Conservation (phyloP, 2,329 filamentous ascomycete genomes). For the Akanthomyces uredinophilus region DNA sequence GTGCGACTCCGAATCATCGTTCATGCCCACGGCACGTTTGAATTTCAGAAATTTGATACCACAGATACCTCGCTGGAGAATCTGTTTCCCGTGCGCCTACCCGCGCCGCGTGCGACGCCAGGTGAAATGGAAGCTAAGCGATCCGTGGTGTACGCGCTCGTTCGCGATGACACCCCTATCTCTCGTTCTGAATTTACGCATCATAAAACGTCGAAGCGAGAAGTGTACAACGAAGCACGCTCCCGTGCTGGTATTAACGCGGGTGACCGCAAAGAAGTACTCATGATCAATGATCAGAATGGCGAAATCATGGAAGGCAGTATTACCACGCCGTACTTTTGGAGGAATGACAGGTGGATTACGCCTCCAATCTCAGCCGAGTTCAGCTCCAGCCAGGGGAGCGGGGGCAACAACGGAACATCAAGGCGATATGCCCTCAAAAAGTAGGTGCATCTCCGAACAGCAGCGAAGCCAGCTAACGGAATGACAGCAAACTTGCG, state of each 20-base stretch:
- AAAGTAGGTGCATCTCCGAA: constrained; percentile 37
- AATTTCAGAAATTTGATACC: constrained; percentile 34
- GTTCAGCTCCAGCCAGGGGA: constrained; percentile 38
- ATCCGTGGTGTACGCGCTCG: constrained; percentile 35
- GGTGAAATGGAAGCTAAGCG: constrained; percentile 23
- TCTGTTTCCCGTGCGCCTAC: constrained; percentile 53
- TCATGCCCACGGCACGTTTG: constrained; percentile 41
- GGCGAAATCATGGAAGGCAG: constrained; percentile 79
- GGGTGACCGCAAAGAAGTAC: constrained; percentile 60
- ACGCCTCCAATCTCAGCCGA: constrained; percentile 61
- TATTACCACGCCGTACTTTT: constrained; percentile 77
- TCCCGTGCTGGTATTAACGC: constrained; percentile 50
- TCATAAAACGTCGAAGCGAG: constrained; percentile 77
- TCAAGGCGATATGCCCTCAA: constrained; percentile 79
- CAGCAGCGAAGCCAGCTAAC: neutral
- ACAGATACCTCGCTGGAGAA: constrained; percentile 40
- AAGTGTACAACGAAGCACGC: constrained; percentile 67
- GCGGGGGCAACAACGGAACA: constrained; percentile 78
- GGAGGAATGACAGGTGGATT: constrained; percentile 66
- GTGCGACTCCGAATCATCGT: constrained; percentile 54
- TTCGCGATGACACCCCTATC: constrained; percentile 40
- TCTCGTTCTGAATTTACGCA: constrained; percentile 62
- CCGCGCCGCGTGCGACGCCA: constrained; percentile 33
- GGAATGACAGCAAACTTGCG: constrained; percentile 49
- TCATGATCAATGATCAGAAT: constrained; percentile 59